Evolutionary conservation across 2,329 filamentous ascomycete species (phyloP).

Genomic region (Coleophoma crateriformis): DNA sequence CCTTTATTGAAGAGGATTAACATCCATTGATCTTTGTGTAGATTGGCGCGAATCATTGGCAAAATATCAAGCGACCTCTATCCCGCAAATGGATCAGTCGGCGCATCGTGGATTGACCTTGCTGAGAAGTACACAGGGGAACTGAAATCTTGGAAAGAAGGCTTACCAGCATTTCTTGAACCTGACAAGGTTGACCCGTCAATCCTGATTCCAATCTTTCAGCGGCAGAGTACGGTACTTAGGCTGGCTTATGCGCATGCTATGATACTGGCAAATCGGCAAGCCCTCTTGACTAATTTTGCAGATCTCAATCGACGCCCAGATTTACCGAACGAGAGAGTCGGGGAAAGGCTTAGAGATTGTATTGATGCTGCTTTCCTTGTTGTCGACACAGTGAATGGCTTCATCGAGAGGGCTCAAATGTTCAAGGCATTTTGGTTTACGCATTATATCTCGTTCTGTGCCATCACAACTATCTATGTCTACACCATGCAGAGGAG

Average conservation of each 20-base stretch:
- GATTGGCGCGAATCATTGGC: slow-evolving; percentile 33
- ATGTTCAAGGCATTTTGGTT: slow-evolving; percentile 29
- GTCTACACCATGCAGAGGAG: slow-evolving; percentile 41
- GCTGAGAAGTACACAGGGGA: slow-evolving; percentile 32
- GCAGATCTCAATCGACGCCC: slow-evolving; percentile 26
- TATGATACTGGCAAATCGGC: slow-evolving; percentile 48
- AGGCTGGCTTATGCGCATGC: slow-evolving; percentile 50
- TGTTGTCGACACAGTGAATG: slow-evolving; percentile 37
- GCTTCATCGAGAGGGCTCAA: slow-evolving; percentile 31
- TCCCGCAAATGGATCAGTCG: slow-evolving; percentile 24
- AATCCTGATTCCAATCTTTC: slow-evolving; percentile 39
- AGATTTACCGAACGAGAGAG: slow-evolving; percentile 15
- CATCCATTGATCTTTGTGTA: slow-evolving; percentile 6
- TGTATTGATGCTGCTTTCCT: slow-evolving; percentile 42
- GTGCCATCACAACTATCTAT: slow-evolving; percentile 46
- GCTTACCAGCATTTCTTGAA: slow-evolving; percentile 29
- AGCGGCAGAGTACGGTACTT: slow-evolving; percentile 44
- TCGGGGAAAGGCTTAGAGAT: slow-evolving; percentile 28
- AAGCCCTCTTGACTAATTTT: slow-evolving; percentile 42
- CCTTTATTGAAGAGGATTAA: too few relatives aligned
- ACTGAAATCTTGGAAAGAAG: slow-evolving; percentile 33
- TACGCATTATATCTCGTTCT: slow-evolving; percentile 48
- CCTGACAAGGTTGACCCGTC: slow-evolving; percentile 31
- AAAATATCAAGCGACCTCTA: slow-evolving; percentile 34
- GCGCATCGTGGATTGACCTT: slow-evolving; percentile 30